Base-by-base conservation (phyloP, 176 grass and related monocot genomes). In the Triticum dicoccoides region DNA sequence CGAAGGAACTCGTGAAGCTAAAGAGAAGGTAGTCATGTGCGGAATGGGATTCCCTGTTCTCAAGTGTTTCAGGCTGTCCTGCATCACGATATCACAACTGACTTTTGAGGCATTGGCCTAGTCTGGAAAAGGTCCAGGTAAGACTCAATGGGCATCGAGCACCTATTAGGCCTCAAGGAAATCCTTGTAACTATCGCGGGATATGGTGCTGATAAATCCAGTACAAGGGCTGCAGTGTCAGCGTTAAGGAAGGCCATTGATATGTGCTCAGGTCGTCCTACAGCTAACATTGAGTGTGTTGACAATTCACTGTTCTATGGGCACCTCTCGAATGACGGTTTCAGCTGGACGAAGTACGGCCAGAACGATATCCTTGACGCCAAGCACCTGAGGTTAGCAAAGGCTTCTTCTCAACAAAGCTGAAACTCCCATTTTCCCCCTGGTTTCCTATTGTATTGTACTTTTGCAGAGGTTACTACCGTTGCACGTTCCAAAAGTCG, bases 381-480 rank as follows among this genome's bases (percentile, higher is more conserved):
- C 65, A 67, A 5, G 29, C 65, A 67, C 7, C 65, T 13, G 1
- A 67, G 65, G 65, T 67, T 13, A 67, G 14, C 27, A 14, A 33
- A 29, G 29, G 29, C 32, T 67, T 12, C 15, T 33, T 30, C 65
- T 14, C 14, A 32, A 33, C 15, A 33, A 6, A 33, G 1, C 11
- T 33, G 5, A 33, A 13, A 14, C 25, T 17, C 29, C 7, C 6
- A 34, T 34, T 38, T 69, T 10, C 11, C 21, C 10, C 20, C 33
- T 37, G 67, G 33, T 33, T 69, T 63, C 61, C 0, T 68, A 7
- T 9, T 68, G 5, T 14, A 61, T 9, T 69, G 12, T 29, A 21
- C 4, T 4, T 5, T 70, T 81, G 83, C 89, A 98, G 96, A 61
- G 78, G 83, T 29, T 98, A 94, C 88, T 98, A 86, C 90, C 84